Evolutionary conservation across 495 filamentous ascomycete genomes (phyloP), one percentile per base, ranked within the genome.

Genomic region (Trichoderma erinaceum): DNA sequence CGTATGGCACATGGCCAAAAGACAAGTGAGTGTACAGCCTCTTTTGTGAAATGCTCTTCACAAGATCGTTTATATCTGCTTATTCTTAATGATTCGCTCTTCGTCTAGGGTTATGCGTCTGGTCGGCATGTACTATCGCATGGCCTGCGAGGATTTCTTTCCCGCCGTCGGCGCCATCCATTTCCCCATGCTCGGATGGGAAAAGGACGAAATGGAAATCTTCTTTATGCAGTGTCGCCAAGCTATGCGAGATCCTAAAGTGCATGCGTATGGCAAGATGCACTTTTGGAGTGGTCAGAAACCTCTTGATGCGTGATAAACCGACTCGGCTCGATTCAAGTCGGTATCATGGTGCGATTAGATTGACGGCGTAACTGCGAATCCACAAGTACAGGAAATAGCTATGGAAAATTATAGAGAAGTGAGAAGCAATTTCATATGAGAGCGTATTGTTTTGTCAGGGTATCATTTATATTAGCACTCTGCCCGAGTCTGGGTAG

Each of bases 151-250:
- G 27, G 81, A 82, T n/a, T 74, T 73, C 38, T 71, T 81, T 32
- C 73, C 79, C 63, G 77, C 70, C n/a, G 75, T 78, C 61, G 73
- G 73, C 3, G 64, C 76, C 8, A 71, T 73, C 12, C 68, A 78
- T 23, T 84, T 87, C 69, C 85, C 82, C 0, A 79, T 81, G 56
- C 77, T 84, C 25, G 83, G 85, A 0, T 87, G 84, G 82, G 78
- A 41, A 44, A 74, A 48, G 41, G 76, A 78, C n/a, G 78, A 87
- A 69, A 81, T 85, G 29, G 80, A 87, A 70, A 78, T 78, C 4
- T 76, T 88, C 66, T 78, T 86, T n/a, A 79, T 79, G 65, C 38
- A 58, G n/a, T 71, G 67, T 12, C 76, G 85, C 52, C 81, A 82
- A 61, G 76, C 77, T 52, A 80, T 87, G 43, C 77, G 79, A 63